Base-by-base conservation (phyloP, 208 protist species). In the Crithidia mellificae region DNA sequence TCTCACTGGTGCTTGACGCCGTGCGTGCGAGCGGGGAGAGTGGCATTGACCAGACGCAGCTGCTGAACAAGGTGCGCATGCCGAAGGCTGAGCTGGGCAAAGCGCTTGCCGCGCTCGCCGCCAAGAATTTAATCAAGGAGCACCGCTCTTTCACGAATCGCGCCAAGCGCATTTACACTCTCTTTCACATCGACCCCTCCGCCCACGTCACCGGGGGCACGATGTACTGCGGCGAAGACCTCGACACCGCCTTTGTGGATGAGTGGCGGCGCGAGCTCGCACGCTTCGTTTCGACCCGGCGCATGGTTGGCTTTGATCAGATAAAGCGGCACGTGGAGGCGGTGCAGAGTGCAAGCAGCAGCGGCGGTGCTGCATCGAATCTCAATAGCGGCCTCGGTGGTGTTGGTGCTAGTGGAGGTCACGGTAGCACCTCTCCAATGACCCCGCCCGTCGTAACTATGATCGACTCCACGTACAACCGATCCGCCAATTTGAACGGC, bases 161-260 rank as follows among this genome's bases (percentile, higher is more conserved):
- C 0, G 84, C 91, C n/a, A 89, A 92, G 63, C 76, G 80, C 25
- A 83, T 96, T 41, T 96, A 93, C 72, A 68, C 93, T 6, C 80
- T 96, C 2, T 87, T 83, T 64, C 73, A 94, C 69, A 71, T 96
- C 47, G 78, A 88, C 70, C 91, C 91, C 6, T 93, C 86, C 22
- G 72, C 77, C 27, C 66, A 79, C 25, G 83, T 96, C 1, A 96
- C 91, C 0, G 91, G 91, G 12, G 91, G 91, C 34, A 85, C 84
- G 20, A 91, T 93, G 66, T 96, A 96, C 73, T 83, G 82, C 56
- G 85, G 88, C 46, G 85, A 91, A 58, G 83, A 92, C 46, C 71
- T 93, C 34, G 90, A 95, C 56, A 80, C 91, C 20, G 78, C 72
- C 32, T 92, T 89, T 69, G 79, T 96, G 22, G 88, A 93, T 59